phyloP scores from a whole-genome alignment of 2,329 filamentous ascomycete genomes.

The Phialemoniopsis sp. region DNA sequence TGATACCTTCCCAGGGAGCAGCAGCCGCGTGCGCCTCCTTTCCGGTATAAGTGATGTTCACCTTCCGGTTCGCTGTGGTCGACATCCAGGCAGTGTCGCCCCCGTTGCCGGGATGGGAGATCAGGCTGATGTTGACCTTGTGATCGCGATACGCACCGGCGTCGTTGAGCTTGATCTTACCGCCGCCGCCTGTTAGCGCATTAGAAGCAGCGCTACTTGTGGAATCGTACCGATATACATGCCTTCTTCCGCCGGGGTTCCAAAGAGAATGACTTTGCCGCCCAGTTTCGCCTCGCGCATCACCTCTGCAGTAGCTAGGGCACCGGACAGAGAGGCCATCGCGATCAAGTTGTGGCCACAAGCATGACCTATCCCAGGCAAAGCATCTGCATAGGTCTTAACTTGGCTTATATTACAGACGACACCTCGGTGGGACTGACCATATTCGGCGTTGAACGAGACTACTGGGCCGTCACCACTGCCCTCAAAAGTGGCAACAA shows the following conservation, averaged over 20 bases:
- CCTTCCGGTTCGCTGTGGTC: conserved; percentile 14
- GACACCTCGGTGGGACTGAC: too few relatives aligned
- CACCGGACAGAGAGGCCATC: conserved; percentile 39
- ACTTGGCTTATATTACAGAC: too few relatives aligned
- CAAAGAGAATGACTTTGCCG: conserved; percentile 41
- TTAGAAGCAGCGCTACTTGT: too few relatives aligned
- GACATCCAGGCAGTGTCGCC: conserved; percentile 9
- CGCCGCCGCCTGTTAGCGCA: conserved; percentile 30
- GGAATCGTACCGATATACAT: background rate
- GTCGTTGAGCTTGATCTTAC: conserved; percentile 41
- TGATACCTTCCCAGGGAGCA: conserved; percentile 28
- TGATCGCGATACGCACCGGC: conserved; percentile 37
- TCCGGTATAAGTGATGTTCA: conserved; percentile 27
- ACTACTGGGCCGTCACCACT: conserved; percentile 41
- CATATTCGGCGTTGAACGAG: conserved; percentile 43
- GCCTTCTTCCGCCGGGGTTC: conserved; percentile 53
- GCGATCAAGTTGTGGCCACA: conserved; percentile 54
- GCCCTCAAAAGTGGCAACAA: conserved; percentile 43
- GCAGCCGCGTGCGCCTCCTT: conserved; percentile 29
- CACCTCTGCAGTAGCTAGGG: conserved; percentile 39
- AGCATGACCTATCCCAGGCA: conserved; percentile 46
- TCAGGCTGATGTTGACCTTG: conserved; percentile 29
- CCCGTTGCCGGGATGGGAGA: conserved; percentile 28
- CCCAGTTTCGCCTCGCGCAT: conserved; percentile 33
- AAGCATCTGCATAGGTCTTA: conserved; percentile 35